Base-by-base conservation (phyloP, 441 rosid species). In the Viola pubescens region DNA sequence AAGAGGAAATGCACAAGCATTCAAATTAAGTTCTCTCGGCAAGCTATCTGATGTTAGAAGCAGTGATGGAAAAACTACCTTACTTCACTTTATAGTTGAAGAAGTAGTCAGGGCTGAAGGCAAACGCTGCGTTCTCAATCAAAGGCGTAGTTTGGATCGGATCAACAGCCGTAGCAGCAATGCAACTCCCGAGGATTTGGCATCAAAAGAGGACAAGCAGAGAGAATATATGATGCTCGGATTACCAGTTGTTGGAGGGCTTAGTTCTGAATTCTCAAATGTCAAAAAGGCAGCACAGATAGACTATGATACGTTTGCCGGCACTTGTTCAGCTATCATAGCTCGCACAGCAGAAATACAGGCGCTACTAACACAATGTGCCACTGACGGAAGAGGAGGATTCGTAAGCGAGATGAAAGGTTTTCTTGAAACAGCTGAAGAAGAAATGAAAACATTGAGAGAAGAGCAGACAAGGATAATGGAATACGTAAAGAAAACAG, bases 1-100 rank as follows among this genome's bases (percentile, higher is more conserved):
- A 5, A 63, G 99, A 69, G 99, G 97, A 38, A 86, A 94, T 67
- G 99, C 99, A 4, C 89, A 85, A 60, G 97, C 96, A 40, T 94
- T 94, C 50, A 75, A 90, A 49, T 88, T 90, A 34, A 78, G 77
- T 0, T 79, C 95, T 4, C 73, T 94, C 26, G 67, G 79, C 37
- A 94, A 94, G 55, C 89, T 90, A 26, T 86, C 99, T 0, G 96
- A 90, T 37, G 97, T 94, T 42, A 94, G 82, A 64, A 85, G 94
- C 77, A 69, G 82, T 0, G 91, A 88, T 45, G 90, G 90, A 41
- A 90, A 85, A 58, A 90, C 90, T 2, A 88, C 94, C 13, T 58
- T 90, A 64, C 99, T 90, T n/a, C 85, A 88, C 74, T 94, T 88
- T 65, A 91, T 94, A 13, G 88, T 90, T 46, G 84, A 82, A 62